Percentiles rank a stretch among this genome's conserved stretches.
phyloP scores from a whole-genome alignment of 2,329 filamentous ascomycete species.

The Nakataea oryzae region DNA sequence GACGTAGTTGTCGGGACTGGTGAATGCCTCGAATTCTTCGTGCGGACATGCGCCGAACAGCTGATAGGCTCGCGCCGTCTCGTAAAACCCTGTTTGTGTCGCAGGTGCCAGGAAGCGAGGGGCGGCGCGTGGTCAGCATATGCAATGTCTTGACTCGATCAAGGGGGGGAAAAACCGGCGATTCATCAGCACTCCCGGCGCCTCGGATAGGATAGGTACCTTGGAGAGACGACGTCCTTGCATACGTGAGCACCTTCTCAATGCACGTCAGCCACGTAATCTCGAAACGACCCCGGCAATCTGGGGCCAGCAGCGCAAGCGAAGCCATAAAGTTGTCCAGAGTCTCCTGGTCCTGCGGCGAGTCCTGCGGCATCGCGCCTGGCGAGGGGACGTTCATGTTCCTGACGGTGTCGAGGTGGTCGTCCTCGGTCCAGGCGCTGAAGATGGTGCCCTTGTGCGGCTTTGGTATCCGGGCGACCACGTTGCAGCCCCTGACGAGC shows the following conservation, averaged over 20 bases:
- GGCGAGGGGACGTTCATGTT: not conserved
- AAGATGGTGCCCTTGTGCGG: slow-evolving; percentile 10
- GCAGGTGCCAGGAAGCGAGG: not conserved
- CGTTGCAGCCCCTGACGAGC: slow-evolving; percentile 26
- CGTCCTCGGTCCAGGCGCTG: slow-evolving; percentile 9
- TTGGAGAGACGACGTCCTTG: slow-evolving; percentile 14
- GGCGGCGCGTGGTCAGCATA: not conserved
- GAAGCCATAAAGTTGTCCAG: slow-evolving; percentile 18
- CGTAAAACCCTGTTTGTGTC: slow-evolving; percentile 14
- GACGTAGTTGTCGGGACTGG: slow-evolving; percentile 17
- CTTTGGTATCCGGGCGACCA: slow-evolving; percentile 7
- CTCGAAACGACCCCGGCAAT: slow-evolving; percentile 21
- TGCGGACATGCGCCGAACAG: slow-evolving; percentile 15
- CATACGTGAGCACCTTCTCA: slow-evolving; percentile 16
- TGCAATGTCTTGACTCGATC: not conserved
- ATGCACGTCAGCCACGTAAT: slow-evolving; percentile 18
- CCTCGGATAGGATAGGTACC: slow-evolving; percentile 11
- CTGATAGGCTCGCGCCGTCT: slow-evolving; percentile 17
- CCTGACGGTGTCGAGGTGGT: slow-evolving; percentile 14
- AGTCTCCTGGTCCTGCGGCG: slow-evolving; percentile 10
- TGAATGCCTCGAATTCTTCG: slow-evolving; percentile 21
- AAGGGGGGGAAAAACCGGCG: not conserved
- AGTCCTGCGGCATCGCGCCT: not conserved
- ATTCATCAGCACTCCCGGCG: not conserved
- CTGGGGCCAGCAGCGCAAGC: slow-evolving; percentile 15